These are phyloP conservation scores for Colletotrichum plurivorum DNA, from an alignment of 2,329 filamentous ascomycete genomes.

Conservation along the genomic window DNA sequence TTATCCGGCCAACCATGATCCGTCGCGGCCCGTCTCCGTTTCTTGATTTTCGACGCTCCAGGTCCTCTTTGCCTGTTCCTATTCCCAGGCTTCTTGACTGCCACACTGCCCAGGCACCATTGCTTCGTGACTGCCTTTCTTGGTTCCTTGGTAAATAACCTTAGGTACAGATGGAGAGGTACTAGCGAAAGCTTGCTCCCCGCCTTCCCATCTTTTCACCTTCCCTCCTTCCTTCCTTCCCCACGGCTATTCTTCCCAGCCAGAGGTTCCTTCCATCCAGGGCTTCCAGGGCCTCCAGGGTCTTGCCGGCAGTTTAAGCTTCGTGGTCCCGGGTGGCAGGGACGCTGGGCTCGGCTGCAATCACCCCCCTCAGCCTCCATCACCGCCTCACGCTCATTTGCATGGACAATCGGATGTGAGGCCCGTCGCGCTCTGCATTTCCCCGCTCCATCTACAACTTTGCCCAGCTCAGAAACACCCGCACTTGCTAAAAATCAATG, in stretches of 20 bases:
- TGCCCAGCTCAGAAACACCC: constrained; percentile 10
- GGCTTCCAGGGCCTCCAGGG: constrained; percentile 16
- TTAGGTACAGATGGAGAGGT: too few relatives aligned
- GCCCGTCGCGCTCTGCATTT: constrained; percentile 10
- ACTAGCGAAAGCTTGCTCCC: constrained; percentile 16
- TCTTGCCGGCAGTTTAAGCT: constrained; percentile 34
- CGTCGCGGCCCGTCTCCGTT: neutral
- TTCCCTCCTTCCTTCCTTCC: neutral
- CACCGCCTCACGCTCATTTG: neutral
- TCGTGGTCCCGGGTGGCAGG: constrained; percentile 16
- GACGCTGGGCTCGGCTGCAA: constrained; percentile 22
- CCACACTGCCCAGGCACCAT: constrained; percentile 23
- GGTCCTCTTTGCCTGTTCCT: constrained; percentile 15
- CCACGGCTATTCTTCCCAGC: constrained; percentile 4
- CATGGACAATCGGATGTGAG: constrained; percentile 28
- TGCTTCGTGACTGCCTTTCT: too few relatives aligned
- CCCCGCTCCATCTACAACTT: constrained; percentile 21
- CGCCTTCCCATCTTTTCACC: neutral
- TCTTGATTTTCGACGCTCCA: constrained; percentile 5
- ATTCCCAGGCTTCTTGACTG: neutral
- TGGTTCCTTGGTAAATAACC: too few relatives aligned
- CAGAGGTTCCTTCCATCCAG: neutral
- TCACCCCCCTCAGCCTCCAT: constrained; percentile 5
- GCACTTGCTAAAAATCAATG: neutral
- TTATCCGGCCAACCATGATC: constrained; percentile 16